These are phyloP conservation scores for Trichophyton rubrum DNA, from an alignment of 2,329 filamentous ascomycete genomes.

Conservation along the genomic window DNA sequence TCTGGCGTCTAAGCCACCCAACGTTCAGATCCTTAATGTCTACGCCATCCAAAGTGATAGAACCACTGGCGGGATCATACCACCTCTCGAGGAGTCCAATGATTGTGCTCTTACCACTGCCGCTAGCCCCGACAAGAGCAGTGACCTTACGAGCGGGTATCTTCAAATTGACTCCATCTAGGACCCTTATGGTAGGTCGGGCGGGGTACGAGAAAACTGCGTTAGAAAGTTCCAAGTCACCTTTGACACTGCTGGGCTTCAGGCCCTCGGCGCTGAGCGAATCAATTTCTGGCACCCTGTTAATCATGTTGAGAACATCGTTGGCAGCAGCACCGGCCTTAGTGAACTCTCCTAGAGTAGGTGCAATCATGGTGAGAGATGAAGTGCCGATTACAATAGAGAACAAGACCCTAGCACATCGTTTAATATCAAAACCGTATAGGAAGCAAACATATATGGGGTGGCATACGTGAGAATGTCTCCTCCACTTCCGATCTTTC, in stretches of 20 bases:
- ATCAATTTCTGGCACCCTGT: constrained; percentile 30
- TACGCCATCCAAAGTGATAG: constrained; percentile 38
- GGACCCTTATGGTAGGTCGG: constrained; percentile 31
- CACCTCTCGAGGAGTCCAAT: constrained; percentile 45
- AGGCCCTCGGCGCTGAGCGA: constrained; percentile 20
- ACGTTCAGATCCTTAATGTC: constrained; percentile 40
- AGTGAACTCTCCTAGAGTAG: constrained; percentile 31
- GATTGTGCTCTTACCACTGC: constrained; percentile 47
- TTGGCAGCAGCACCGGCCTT: constrained; percentile 31
- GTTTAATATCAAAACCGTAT: constrained; percentile 3
- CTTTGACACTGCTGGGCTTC: constrained; percentile 18
- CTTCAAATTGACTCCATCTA: constrained; percentile 32
- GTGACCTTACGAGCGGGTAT: constrained; percentile 40
- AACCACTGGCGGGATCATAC: constrained; percentile 44
- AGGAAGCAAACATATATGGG: not conserved
- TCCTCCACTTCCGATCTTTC: constrained; percentile 16
- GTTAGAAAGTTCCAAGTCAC: constrained; percentile 30
- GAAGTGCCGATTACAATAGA: constrained; percentile 27
- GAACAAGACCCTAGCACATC: constrained; percentile 16
- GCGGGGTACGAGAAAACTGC: constrained; percentile 38
- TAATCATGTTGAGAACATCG: constrained; percentile 31
- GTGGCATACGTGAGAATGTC: constrained; percentile 18
- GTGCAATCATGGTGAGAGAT: constrained; percentile 28
- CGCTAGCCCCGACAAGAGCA: constrained; percentile 47
- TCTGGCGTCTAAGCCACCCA: constrained; percentile 26